Evolutionary conservation across 257 asterid genomes (phyloP).

Genomic region (Gentiana dahurica): DNA sequence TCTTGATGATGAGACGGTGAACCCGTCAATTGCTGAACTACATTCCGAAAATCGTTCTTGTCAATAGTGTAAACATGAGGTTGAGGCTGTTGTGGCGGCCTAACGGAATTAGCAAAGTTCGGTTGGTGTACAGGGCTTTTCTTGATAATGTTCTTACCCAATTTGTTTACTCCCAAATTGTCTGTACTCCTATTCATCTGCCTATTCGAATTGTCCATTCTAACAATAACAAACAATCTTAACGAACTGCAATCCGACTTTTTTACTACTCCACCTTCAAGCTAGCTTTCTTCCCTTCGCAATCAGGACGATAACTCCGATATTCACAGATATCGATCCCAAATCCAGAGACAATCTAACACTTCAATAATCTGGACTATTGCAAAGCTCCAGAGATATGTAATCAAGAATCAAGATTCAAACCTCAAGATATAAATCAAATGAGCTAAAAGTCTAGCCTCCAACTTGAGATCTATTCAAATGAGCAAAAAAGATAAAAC

Average conservation of each 20-base stretch:
- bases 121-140: slow-evolving; percentile 87
- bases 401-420: background rate
- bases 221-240: background rate
- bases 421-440: background rate
- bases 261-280: background rate
- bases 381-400: slow-evolving; percentile 1
- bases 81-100: slow-evolving; percentile 62
- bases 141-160: slow-evolving; percentile 64
- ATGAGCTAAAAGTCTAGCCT: background rate
- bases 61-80: slow-evolving; percentile 86
- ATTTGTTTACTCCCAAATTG: slow-evolving; percentile 70
- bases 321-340: too few species aligned
- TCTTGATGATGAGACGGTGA: slow-evolving; percentile 58
- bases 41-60: slow-evolving; percentile 79
- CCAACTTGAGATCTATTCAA: background rate
- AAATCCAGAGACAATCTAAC: too few species aligned
- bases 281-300: slow-evolving; percentile 3
- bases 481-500: background rate
- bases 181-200: slow-evolving; percentile 43
- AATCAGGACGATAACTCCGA: too few species aligned
- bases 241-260: too few species aligned
- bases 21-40: slow-evolving; percentile 86
- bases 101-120: slow-evolving; percentile 37
- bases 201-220: slow-evolving; percentile 60
- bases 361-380: slow-evolving; percentile 2